phyloP scores from a whole-genome alignment of 306 rosid genomes.

The Cotoneaster glaucophyllus region DNA sequence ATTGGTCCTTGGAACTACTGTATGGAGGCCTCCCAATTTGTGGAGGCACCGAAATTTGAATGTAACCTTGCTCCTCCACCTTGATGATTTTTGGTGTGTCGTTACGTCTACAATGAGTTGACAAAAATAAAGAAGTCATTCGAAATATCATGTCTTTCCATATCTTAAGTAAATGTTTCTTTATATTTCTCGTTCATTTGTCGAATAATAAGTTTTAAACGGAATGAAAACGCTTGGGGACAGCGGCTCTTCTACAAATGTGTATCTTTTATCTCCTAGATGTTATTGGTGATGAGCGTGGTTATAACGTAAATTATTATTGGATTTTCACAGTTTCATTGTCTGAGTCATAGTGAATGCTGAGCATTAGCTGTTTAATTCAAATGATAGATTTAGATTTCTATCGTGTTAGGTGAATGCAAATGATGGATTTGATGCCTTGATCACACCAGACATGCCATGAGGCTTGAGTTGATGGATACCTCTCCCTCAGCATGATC shows the following conservation, averaged over 20 bases:
- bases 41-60: neutral
- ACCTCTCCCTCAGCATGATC: neutral
- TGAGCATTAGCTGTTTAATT: neutral
- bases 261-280: too few relatives aligned
- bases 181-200: neutral
- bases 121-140: neutral
- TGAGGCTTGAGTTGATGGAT: neutral
- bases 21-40: neutral
- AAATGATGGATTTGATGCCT: neutral
- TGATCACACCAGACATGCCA: neutral
- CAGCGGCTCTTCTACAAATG: neutral
- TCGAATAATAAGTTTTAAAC: neutral
- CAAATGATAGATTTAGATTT: neutral
- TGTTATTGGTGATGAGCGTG: neutral
- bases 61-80: neutral
- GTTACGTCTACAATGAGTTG: neutral
- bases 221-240: neutral
- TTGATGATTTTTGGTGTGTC: neutral
- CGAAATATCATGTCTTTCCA: neutral
- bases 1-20: neutral
- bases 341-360: neutral
- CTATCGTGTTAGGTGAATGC: neutral
- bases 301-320: too few relatives aligned
- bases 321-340: too few relatives aligned
- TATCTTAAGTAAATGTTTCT: neutral